A percentile compares a stretch with the other conserved stretches of the same genome.
phyloP scores from a whole-genome alignment of 2,329 filamentous ascomycete species.

The Cladosporium sphaerospermum region DNA sequence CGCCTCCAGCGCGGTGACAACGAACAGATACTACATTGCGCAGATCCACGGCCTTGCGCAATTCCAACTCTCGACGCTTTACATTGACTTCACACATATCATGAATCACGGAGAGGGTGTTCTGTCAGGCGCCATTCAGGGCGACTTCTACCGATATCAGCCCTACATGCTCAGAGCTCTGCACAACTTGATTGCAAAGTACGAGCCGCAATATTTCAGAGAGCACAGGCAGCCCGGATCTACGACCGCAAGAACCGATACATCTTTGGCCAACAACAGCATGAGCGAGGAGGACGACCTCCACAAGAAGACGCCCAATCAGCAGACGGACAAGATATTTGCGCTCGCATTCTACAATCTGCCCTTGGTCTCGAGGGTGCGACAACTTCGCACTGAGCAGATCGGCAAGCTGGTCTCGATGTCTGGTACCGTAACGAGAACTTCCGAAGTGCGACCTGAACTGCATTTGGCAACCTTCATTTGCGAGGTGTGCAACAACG shows the following conservation, averaged over 20 bases:
- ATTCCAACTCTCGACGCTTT: conserved; percentile 74
- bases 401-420: conserved; percentile 93
- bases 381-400: conserved; percentile 77
- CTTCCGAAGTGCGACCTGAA: conserved; percentile 93
- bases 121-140: conserved; percentile 77
- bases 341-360: conserved; percentile 89
- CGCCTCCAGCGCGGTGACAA: conserved; percentile 63
- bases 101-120: conserved; percentile 69
- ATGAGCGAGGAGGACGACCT: conserved; percentile 54
- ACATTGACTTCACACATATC: conserved; percentile 82
- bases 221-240: conserved; percentile 81
- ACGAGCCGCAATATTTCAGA: conserved; percentile 89
- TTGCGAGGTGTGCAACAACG: conserved; percentile 79
- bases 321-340: conserved; percentile 96
- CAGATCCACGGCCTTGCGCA: conserved; percentile 72
- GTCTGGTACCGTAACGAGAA: conserved; percentile 92
- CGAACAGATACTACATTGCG: conserved; percentile 77
- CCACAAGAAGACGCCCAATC: conserved; percentile 72
- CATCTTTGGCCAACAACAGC: conserved; percentile 52
- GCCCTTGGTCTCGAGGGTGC: conserved; percentile 77
- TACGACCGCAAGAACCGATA: conserved; percentile 60
- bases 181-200: conserved; percentile 88
- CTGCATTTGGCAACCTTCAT: conserved; percentile 86
- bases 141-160: conserved; percentile 89
- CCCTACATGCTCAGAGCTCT: conserved; percentile 84